These are phyloP conservation scores for Neophaeococcomyces aloes DNA, from an alignment of 2,329 filamentous ascomycete genomes.

Conservation along the genomic window DNA sequence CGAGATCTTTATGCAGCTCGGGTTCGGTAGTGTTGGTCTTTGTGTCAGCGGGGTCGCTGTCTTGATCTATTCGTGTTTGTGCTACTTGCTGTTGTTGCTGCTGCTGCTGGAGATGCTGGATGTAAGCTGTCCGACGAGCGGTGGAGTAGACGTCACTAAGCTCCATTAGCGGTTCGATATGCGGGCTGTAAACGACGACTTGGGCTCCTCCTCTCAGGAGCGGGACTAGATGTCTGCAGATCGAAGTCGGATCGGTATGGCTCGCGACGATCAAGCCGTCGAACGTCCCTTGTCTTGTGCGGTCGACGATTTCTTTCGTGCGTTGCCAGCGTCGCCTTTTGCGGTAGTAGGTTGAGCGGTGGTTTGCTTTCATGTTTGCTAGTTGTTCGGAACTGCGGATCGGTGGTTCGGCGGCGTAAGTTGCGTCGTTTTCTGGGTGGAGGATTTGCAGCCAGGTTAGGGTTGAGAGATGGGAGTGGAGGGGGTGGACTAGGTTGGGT, in stretches of 20 bases:
- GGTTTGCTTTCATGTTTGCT: slow-evolving; percentile 64
- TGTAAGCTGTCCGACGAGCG: slow-evolving; percentile 63
- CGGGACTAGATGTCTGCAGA: slow-evolving; percentile 66
- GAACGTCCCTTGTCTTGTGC: slow-evolving; percentile 64
- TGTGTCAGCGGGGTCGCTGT: slow-evolving; percentile 5
- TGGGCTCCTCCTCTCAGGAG: slow-evolving; percentile 73
- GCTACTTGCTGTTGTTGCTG: neutral
- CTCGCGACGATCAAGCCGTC: slow-evolving; percentile 74
- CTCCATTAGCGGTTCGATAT: slow-evolving; percentile 65
- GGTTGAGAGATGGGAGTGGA: slow-evolving; percentile 69
- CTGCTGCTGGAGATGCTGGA: slow-evolving; percentile 38
- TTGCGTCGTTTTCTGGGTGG: slow-evolving; percentile 61
- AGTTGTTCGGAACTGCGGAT: slow-evolving; percentile 51
- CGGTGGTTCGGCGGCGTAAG: slow-evolving; percentile 58
- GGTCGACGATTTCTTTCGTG: slow-evolving; percentile 60
- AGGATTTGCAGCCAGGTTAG: slow-evolving; percentile 89
- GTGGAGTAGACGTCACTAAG: slow-evolving; percentile 79
- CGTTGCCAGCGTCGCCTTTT: slow-evolving; percentile 77
- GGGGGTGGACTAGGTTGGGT: slow-evolving; percentile 62
- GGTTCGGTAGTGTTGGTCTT: slow-evolving; percentile 8
- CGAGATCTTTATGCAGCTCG: slow-evolving; percentile 21
- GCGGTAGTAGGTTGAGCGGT: slow-evolving; percentile 74
- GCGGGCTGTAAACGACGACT: slow-evolving; percentile 74
- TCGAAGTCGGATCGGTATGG: slow-evolving; percentile 66
- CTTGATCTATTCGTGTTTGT: neutral